Evolutionary conservation across 768 basidiomycete species (phyloP).

Genomic region (Leucocoprinus birnbaumii): DNA sequence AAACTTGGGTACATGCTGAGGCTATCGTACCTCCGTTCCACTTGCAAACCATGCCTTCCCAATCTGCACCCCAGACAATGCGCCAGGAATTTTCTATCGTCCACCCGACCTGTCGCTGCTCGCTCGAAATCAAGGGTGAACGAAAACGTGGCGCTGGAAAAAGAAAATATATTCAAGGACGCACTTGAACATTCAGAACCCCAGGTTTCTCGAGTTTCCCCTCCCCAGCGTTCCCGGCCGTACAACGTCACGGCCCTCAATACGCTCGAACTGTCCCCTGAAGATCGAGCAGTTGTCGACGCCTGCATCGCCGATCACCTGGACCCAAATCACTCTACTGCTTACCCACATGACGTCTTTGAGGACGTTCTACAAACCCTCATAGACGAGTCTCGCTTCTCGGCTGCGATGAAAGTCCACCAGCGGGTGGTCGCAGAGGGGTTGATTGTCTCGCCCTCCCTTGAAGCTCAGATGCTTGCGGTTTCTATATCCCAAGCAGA

Average conservation of each 20-base stretch:
- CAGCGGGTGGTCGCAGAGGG: constrained; percentile 4
- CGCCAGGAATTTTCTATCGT: background rate
- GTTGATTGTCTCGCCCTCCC: background rate
- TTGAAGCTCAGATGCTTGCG: constrained; percentile 9
- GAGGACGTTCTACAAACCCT: constrained; percentile 1
- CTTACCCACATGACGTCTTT: background rate
- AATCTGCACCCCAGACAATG: background rate
- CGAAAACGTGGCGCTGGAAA: background rate
- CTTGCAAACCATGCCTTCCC: too few relatives aligned
- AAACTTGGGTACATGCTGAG: background rate
- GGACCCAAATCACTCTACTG: background rate
- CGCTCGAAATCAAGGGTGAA: background rate
- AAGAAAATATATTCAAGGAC: too few relatives aligned
- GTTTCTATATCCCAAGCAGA: background rate
- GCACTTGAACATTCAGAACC: background rate
- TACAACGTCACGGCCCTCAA: background rate
- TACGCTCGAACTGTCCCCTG: background rate
- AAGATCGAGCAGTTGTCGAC: background rate
- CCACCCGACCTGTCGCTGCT: background rate
- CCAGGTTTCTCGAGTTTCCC: background rate
- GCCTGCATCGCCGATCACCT: constrained; percentile 2
- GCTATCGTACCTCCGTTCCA: background rate
- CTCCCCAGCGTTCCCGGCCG: background rate
- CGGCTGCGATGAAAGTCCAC: constrained; percentile 1
- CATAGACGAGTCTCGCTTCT: background rate